These are phyloP conservation scores for Pyracantha coccinea DNA, from an alignment of 331 rosid genomes.

Conservation along the genomic window DNA sequence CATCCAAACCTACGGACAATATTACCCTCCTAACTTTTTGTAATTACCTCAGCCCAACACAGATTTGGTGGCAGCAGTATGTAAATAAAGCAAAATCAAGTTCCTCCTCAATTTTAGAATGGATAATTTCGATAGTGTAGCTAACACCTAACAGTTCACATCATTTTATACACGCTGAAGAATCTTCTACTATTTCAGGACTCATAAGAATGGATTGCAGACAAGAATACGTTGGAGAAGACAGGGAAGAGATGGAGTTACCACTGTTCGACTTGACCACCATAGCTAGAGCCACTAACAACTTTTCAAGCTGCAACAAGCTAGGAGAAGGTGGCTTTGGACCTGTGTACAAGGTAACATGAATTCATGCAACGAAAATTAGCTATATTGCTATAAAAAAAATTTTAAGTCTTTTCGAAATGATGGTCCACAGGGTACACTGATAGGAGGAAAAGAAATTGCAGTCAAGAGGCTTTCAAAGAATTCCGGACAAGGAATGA, in stretches of 20 bases:
- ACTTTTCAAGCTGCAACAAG: conserved; percentile 17
- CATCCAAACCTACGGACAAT: too few species aligned
- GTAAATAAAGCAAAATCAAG: too few species aligned
- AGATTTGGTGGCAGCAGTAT: too few species aligned
- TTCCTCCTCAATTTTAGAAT: too few species aligned
- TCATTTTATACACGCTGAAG: not conserved
- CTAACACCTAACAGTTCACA: too few species aligned
- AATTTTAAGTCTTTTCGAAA: not conserved
- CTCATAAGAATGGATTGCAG: not conserved
- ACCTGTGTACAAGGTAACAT: conserved; percentile 20
- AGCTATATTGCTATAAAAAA: not conserved
- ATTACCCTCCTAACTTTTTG: too few species aligned
- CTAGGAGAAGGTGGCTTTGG: conserved; percentile 34
- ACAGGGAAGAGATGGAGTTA: conserved; percentile 14
- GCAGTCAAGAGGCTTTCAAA: conserved; percentile 6
- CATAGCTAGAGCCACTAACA: conserved; percentile 14
- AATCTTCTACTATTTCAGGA: not conserved
- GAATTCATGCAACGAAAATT: not conserved
- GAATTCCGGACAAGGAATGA: not conserved
- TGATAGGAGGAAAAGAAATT: not conserved
- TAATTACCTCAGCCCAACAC: conserved; percentile 16
- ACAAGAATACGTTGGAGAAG: not conserved
- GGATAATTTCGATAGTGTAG: not conserved
- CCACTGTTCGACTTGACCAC: conserved; percentile 8
- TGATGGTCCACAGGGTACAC: not conserved